phyloP scores from a whole-genome alignment of 1,284 basidiomycete genomes.

The Gomphus bonarii region DNA sequence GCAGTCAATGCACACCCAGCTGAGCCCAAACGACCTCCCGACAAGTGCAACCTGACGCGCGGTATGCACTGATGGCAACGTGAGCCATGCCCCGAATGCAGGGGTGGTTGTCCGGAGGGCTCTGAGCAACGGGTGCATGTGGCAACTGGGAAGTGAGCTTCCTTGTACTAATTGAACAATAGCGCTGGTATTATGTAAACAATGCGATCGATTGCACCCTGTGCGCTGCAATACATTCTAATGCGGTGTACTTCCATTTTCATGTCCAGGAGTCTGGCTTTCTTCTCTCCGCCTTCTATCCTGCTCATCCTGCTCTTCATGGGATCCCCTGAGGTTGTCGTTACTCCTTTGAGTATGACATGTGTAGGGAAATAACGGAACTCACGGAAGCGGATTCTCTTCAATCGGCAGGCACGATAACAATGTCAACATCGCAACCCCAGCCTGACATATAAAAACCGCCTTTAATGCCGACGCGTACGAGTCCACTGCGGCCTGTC shows the following conservation, averaged over 20 bases:
- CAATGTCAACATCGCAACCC: slow-evolving; percentile 51
- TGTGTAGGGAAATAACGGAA: too few relatives aligned
- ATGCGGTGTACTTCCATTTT: neutral
- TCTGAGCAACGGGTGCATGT: slow-evolving; percentile 35
- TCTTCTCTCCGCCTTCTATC: slow-evolving; percentile 29
- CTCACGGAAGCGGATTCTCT: slow-evolving; percentile 65
- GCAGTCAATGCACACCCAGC: slow-evolving; percentile 55
- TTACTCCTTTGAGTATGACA: neutral
- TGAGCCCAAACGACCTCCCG: slow-evolving; percentile 33
- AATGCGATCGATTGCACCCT: too few relatives aligned
- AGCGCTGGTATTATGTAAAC: too few relatives aligned
- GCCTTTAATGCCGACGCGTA: slow-evolving; percentile 77
- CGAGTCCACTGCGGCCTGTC: slow-evolving; percentile 65
- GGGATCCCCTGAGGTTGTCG: slow-evolving; percentile 37
- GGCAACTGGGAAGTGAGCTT: neutral
- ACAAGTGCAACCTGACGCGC: slow-evolving; percentile 46
- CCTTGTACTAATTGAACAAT: too few relatives aligned
- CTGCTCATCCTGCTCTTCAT: slow-evolving; percentile 49
- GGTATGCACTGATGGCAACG: slow-evolving; percentile 41
- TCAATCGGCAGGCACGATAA: slow-evolving; percentile 62
- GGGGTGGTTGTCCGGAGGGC: slow-evolving; percentile 38
- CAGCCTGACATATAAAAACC: slow-evolving; percentile 77
- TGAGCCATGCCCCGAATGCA: slow-evolving; percentile 69
- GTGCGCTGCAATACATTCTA: neutral
- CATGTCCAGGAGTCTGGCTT: slow-evolving; percentile 13